Base-by-base conservation (phyloP, 2,329 filamentous ascomycete species). In the Purpureocillium takamizusanense region DNA sequence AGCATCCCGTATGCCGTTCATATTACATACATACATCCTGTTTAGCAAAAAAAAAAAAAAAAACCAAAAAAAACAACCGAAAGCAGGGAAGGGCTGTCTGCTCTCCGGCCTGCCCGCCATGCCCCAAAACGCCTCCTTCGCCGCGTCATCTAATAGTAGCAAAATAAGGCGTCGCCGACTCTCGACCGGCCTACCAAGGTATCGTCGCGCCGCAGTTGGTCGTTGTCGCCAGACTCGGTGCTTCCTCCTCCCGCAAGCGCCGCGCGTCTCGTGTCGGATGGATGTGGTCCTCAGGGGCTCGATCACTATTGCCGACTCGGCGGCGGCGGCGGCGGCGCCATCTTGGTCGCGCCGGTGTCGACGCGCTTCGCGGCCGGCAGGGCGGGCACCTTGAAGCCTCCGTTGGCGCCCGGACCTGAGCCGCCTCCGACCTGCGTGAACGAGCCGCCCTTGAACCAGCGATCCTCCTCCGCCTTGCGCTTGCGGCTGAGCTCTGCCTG, bases 381-480 rank as follows among this genome's bases (percentile, higher is more conserved):
- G 3, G 72, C 73, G 13, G 90, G 88, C 30, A 94, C 83, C 61
- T 89, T 94, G 72, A 95, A 95, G 1, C 78, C 82, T 10, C 70
- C 77, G 36, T 45, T 43, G 31, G 35, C 16, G 17, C 71, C 55
- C 36, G 46, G 46, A 45, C 76, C 76, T 17, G 54, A 54, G 10
- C 54, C 59, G 12, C 67, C 66, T 9, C 79, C 79, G 40, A 94
- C 76, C 59, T 95, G 89, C 8, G 92, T 95, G 55, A 98, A 98
- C 0, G 86, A 89, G n/a, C 92, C 92, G 34, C 87, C 86, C 62
- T 92, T 94, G 69, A 98, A 98, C 83, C 88, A 98, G 29, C 87
- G 73, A 56, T 97, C 90, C 57, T 95, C 87, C 46, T 97, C 92
- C 1, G 87, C 89, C 59, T 95, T 94, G 46, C 88, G 72, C 69